Evolutionary conservation across 2,329 filamentous ascomycete genomes (phyloP), one percentile per base, ranked within the genome.

Genomic region (Curvularia sp.): DNA sequence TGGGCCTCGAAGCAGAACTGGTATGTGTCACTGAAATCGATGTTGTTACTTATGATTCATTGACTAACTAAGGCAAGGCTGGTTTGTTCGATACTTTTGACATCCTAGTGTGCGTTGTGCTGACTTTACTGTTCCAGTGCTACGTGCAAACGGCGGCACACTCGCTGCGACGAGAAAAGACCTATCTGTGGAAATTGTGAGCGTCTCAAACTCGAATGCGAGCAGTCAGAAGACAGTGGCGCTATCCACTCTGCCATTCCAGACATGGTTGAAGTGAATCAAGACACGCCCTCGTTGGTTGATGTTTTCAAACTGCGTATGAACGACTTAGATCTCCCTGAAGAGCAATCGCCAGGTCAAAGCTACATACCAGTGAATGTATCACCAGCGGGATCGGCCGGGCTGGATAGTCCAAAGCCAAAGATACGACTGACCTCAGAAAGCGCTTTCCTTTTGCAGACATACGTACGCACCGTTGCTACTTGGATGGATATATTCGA

Each of bases 401-500:
- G 35, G 7, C 41, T 49, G 26, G 52, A 44, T 30, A 15, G 38
- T 33, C 33, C 51, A 50, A 48, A 55, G 47, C 51, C 58, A 35
- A 51, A 57, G 20, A 57, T 66, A 35, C 58, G 58, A 2, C 55
- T 75, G 12, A 74, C 62, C 12, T 46, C 68, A 3, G 74, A 77
- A 56, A 70, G 64, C 18, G 74, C 70, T 1, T 72, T 74, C 24
- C 64, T 77, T 1, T 58, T 76, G 1, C 67, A 75, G 49, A 70
- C 66, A 6, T 77, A 73, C 43, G 64, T 72, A 28, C 64, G 67
- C 8, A 75, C 71, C 3, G 70, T 77, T 10, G 74, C 72, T 6
- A 68, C 55, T 2, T 77, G 73, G 73, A 75, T 75, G 70, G 74
- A 75, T 43, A 55, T 75, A 2, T 73, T 76, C 55, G 73, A 75